These are phyloP conservation scores for Talaromyces sp. DNA, from an alignment of 2,329 filamentous ascomycete species.

Conservation along the genomic window DNA sequence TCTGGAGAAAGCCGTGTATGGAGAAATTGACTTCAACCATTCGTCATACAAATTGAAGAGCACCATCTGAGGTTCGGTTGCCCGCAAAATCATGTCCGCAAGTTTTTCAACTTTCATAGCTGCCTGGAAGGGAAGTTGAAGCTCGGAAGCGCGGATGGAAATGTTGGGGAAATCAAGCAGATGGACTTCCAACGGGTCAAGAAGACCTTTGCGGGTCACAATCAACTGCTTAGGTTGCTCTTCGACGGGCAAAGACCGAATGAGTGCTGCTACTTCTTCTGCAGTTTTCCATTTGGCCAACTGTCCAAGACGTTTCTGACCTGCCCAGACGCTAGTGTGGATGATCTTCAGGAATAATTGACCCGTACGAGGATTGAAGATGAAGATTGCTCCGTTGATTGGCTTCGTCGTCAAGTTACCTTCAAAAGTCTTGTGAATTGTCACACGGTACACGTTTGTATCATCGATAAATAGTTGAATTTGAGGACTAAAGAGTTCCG, in stretches of 20 bases:
- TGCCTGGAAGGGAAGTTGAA: constrained; percentile 97
- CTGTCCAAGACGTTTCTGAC: constrained; percentile 97
- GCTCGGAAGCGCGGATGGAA: constrained; percentile 91
- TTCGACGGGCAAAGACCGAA: constrained; percentile 90
- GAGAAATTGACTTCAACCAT: constrained; percentile 97
- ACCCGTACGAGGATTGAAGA: constrained; percentile 98
- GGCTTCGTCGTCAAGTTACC: constrained; percentile 98
- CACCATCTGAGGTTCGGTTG: constrained; percentile 99
- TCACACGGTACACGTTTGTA: constrained; percentile 98
- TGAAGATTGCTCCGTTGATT: constrained; percentile 99
- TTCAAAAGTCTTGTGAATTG: constrained; percentile 99
- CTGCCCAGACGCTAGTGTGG: constrained; percentile 98
- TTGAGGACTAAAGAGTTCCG: constrained; percentile 97
- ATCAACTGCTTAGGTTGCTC: constrained; percentile 99
- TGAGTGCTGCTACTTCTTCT: constrained; percentile 97
- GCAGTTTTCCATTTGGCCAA: constrained; percentile 99
- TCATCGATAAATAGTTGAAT: constrained; percentile 99
- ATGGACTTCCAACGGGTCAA: constrained; percentile 96
- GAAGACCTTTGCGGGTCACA: constrained; percentile 91
- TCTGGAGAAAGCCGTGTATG: constrained; percentile 96
- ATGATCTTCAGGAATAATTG: constrained; percentile 99
- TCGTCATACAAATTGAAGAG: constrained; percentile 98
- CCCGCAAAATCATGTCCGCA: constrained; percentile 96
- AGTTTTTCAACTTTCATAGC: constrained; percentile 99
- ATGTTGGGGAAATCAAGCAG: constrained; percentile 98